Evolutionary conservation across 305 asterid genomes (phyloP).

Genomic region (Ruellia speciosa): DNA sequence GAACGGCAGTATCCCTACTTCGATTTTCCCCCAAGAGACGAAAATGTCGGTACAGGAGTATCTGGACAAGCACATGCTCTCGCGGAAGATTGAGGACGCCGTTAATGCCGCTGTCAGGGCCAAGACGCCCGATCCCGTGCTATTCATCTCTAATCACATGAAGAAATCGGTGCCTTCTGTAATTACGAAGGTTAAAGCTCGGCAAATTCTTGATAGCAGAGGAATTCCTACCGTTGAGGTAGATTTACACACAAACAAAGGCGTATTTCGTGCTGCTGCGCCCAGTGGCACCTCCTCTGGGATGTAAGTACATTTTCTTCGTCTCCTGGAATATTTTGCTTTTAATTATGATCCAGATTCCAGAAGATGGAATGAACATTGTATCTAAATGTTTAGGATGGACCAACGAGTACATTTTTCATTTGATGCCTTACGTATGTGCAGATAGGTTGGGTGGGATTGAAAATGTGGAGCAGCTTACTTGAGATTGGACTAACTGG

Average conservation of each 20-base stretch:
- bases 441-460: not conserved
- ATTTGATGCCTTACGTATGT: slow-evolving; percentile 3
- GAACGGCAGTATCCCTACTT: not conserved
- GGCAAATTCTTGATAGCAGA: slow-evolving; percentile 94
- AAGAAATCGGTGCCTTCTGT: slow-evolving; percentile 79
- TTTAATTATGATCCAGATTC: not conserved
- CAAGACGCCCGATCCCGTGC: slow-evolving; percentile 86
- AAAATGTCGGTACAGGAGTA: slow-evolving; percentile 94
- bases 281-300: slow-evolving; percentile 82
- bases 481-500: not conserved
- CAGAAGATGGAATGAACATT: not conserved
- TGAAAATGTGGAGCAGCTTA: not conserved
- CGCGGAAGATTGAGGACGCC: slow-evolving; percentile 94
- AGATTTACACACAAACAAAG: slow-evolving; percentile 85
- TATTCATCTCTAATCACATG: slow-evolving; percentile 96
- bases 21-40: not conserved
- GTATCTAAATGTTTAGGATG: slow-evolving; percentile 5
- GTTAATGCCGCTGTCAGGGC: slow-evolving; percentile 99
- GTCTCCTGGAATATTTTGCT: not conserved
- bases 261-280: slow-evolving; percentile 75
- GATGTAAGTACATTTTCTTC: slow-evolving; percentile 41
- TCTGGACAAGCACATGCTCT: slow-evolving; percentile 79
- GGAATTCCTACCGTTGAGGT: slow-evolving; percentile 99
- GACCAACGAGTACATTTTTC: slow-evolving; percentile 9
- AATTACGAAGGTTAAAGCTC: slow-evolving; percentile 78